Evolutionary conservation across 2,329 filamentous ascomycete genomes (phyloP), one percentile per base, ranked within the genome.

Genomic region (Talaromyces pinophilus): DNA sequence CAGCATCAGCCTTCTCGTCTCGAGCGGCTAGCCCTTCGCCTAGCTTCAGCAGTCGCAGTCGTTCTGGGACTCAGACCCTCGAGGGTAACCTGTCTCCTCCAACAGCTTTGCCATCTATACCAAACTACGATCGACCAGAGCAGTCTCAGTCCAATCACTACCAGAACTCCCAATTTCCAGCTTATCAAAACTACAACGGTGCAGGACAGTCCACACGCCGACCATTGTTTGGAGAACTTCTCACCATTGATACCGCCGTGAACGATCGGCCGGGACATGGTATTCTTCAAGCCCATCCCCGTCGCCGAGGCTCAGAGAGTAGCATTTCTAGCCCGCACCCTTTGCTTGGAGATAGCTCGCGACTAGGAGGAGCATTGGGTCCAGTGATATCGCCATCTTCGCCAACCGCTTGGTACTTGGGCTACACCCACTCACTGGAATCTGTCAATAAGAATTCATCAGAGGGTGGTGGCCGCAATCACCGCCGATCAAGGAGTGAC

Each of bases 191-290:
- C 4, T 40, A 28, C 19, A 5, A 13, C 42, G 19, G 25, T 42
- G 38, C 17, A 64, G 61, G 52, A 11, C 40, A 44, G 17, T 33
- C 33, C 15, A 25, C 52, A 13, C 82, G 83, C 63, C 84, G 84
- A 68, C 85, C 91, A 42, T 80, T 93, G 22, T 94, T 94, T 79
- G 91, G 91, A 44, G 92, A 93, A 77, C 85, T 93, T 70, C 80
- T 88, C 33, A 84, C 87, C n/a, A 82, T 87, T 44, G 83, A 87
- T 70, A 82, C 82, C 71, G 82, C 86, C 70, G 74, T 82, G 30
- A 77, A 82, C 22, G 80, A 84, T 59, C 59, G 44, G 44, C 80
- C 82, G 19, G 74, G 73, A 67, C 88, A 87, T 78, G 89, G 88
- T 62, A 90, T 90, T 59, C 6, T 40, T 69, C 81, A 85, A 67